phyloP scores from a whole-genome alignment of 2,329 filamentous ascomycete genomes.

The Colletotrichum sp. region DNA sequence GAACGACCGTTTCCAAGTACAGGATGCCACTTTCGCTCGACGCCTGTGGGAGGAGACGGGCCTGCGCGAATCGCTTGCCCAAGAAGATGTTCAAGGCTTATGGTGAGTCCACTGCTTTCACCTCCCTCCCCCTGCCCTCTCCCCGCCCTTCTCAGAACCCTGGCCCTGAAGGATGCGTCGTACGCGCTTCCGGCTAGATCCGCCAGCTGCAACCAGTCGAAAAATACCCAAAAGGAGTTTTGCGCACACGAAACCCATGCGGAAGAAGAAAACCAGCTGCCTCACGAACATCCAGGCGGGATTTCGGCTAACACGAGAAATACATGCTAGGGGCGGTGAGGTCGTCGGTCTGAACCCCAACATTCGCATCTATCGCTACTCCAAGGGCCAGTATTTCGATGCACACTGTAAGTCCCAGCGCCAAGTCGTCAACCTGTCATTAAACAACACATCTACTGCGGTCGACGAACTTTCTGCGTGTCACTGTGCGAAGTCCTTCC shows the following conservation, averaged over 20 bases:
- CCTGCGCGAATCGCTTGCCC: constrained; percentile 65
- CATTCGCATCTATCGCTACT: constrained; percentile 88
- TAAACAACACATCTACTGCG: not conserved
- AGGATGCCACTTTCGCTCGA: constrained; percentile 77
- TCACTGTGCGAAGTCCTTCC: not conserved
- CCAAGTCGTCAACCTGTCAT: constrained; percentile 12
- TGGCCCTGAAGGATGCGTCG: not conserved
- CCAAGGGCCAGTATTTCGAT: constrained; percentile 87
- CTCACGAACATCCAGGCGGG: not conserved
- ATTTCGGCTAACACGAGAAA: not conserved
- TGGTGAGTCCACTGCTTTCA: constrained; percentile 45
- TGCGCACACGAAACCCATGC: not conserved
- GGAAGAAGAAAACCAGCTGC: not conserved
- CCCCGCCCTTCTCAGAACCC: not conserved
- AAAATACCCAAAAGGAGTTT: not conserved
- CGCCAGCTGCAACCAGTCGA: not conserved
- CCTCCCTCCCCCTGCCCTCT: not conserved
- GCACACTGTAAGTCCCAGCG: constrained; percentile 74
- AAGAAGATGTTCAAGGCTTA: constrained; percentile 38
- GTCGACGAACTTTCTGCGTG: not conserved
- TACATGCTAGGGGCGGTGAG: constrained; percentile 73
- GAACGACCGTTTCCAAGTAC: constrained; percentile 87
- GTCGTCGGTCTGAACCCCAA: constrained; percentile 87
- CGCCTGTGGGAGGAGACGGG: constrained; percentile 80
- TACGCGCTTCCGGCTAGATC: constrained; percentile 14